Evolutionary conservation across 1,284 basidiomycete genomes (phyloP).

Genomic region (Ustilago xerochloae): DNA sequence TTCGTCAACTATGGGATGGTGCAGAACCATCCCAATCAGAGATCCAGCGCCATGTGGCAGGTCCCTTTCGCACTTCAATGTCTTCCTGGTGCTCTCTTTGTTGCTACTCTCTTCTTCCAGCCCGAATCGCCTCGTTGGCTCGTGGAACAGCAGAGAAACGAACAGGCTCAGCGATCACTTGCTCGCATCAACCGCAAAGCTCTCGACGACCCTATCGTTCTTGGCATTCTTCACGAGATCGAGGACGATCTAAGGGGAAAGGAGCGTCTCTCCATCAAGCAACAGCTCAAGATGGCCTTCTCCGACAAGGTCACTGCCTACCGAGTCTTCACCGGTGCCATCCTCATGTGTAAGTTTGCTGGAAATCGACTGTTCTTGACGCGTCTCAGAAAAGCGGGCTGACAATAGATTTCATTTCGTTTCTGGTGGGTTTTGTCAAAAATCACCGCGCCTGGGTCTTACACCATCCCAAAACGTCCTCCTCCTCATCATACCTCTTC

Average conservation of each 20-base stretch:
- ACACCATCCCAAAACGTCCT: background rate
- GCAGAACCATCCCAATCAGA: slow-evolving; percentile 32
- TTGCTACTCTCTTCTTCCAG: slow-evolving; percentile 52
- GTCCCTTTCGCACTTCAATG: slow-evolving; percentile 62
- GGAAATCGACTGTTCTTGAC: too few species aligned
- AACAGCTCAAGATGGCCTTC: slow-evolving; percentile 70
- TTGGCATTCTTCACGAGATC: slow-evolving; percentile 40
- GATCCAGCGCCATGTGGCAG: slow-evolving; percentile 56
- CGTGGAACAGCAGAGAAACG: slow-evolving; percentile 45
- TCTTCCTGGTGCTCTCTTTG: slow-evolving; percentile 59
- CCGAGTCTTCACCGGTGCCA: slow-evolving; percentile 54
- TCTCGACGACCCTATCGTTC: slow-evolving; percentile 22
- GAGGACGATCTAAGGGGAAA: slow-evolving; percentile 57
- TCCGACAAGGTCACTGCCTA: slow-evolving; percentile 68
- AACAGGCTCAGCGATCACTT: slow-evolving; percentile 26
- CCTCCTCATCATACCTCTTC: background rate
- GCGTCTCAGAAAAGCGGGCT: too few species aligned
- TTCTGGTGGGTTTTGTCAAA: too few species aligned
- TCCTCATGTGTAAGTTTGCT: slow-evolving; percentile 41
- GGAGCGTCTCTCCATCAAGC: slow-evolving; percentile 40
- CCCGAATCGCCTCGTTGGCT: slow-evolving; percentile 66
- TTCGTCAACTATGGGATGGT: slow-evolving; percentile 50
- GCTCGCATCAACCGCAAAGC: slow-evolving; percentile 25
- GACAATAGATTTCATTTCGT: too few species aligned
- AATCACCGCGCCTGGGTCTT: background rate